Conservation (phyloP, 495 filamentous ascomycete species). For the Penicillium cataractarum region DNA sequence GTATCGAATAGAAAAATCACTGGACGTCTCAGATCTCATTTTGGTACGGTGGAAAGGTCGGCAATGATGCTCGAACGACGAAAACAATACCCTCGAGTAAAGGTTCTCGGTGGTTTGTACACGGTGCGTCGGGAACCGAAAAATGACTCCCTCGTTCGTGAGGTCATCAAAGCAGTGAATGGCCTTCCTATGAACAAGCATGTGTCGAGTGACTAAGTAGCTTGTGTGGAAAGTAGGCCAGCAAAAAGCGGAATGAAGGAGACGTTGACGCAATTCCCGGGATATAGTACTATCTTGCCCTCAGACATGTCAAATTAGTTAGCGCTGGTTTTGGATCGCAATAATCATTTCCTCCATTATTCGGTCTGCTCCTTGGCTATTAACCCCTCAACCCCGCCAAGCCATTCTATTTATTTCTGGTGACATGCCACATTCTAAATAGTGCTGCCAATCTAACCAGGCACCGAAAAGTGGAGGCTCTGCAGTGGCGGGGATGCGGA, state of each 20-base stretch:
- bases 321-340: too few species aligned
- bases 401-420: background rate
- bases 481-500: constrained; percentile 19
- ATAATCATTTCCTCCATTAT: too few species aligned
- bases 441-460: background rate
- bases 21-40: background rate
- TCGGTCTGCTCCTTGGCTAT: too few species aligned
- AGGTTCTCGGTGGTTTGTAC: constrained; percentile 11
- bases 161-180: constrained; percentile 2
- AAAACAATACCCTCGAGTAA: constrained; percentile 6
- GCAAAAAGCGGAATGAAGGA: background rate
- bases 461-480: constrained; percentile 20
- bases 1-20: background rate
- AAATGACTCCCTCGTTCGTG: constrained; percentile 4
- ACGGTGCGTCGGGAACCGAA: constrained; percentile 1
- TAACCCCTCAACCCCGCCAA: background rate
- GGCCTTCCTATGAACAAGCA: background rate
- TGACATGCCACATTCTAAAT: background rate
- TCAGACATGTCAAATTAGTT: background rate
- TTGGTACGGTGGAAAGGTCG: background rate
- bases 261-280: background rate
- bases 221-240: background rate
- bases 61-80: constrained; percentile 1
- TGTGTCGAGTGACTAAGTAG: background rate
- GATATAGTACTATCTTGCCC: background rate